phyloP scores from a whole-genome alignment of 257 asterid genomes.

The Solanum sitiens region DNA sequence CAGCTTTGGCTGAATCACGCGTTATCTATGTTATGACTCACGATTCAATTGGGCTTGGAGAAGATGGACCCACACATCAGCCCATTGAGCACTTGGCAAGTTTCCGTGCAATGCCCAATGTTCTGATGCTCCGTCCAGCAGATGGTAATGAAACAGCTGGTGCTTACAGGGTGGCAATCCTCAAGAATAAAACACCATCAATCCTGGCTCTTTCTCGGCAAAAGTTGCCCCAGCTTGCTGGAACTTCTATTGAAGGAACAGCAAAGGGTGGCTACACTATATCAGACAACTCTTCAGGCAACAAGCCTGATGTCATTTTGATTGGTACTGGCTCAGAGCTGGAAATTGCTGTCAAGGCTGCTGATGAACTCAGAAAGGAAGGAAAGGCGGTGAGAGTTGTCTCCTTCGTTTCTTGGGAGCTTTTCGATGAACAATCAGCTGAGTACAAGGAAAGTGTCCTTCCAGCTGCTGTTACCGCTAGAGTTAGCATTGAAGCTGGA shows the following conservation, averaged over 20 bases:
- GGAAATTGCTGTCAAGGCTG: conserved; percentile 77
- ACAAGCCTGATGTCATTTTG: conserved; percentile 70
- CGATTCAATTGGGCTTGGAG: conserved; percentile 82
- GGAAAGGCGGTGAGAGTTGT: conserved; percentile 72
- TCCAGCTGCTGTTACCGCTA: conserved; percentile 57
- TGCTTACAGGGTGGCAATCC: conserved; percentile 55
- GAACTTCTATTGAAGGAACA: conserved; percentile 65
- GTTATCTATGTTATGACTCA: conserved; percentile 87
- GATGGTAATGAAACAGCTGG: conserved; percentile 86
- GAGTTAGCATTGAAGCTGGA: conserved; percentile 80
- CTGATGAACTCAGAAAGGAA: conserved; percentile 65
- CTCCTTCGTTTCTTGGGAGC: conserved; percentile 77
- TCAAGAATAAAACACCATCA: conserved; percentile 55
- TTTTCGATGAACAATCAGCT: conserved; percentile 53
- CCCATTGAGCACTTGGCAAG: conserved; percentile 76
- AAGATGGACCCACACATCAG: conserved; percentile 85
- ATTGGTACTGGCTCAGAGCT: conserved; percentile 77
- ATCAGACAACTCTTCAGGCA: conserved; percentile 55
- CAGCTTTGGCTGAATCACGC: conserved; percentile 56
- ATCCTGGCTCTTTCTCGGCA: conserved; percentile 71
- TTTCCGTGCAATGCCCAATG: conserved; percentile 79
- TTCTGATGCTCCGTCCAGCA: conserved; percentile 75
- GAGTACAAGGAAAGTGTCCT: conserved; percentile 67
- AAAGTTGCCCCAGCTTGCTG: conserved; percentile 63
- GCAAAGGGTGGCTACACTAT: conserved; percentile 61